Evolutionary conservation across 768 basidiomycete species (phyloP), one percentile per base, ranked within the genome.

Genomic region (Leccinum incarnatum): DNA sequence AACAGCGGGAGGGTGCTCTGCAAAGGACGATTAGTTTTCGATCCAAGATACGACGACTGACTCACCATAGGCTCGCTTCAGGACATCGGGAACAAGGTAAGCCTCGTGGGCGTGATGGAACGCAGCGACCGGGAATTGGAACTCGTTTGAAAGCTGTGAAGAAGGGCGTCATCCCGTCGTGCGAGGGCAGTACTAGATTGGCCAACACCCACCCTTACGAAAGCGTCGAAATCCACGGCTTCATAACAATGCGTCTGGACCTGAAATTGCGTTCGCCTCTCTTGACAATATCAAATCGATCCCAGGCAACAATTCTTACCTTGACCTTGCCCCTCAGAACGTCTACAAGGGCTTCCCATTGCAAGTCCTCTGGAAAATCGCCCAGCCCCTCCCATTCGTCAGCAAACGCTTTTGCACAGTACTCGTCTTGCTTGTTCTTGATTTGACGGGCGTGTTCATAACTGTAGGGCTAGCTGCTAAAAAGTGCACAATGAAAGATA

Each of bases 31-130:
- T 58, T 51, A 57, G 55, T 30, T 14, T 55, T 14, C 3, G 15
- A 47, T 12, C 30, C 27, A 12, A 2, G 7, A 21, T 30, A 12
- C 21, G 5, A 27, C 47, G 19, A 34, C 11, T 17, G 53, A 37
- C 61, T 68, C 49, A 65, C 84, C 89, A 73, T 83, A 93, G 10
- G 85, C 80, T 65, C 80, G 78, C 72, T 91, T 91, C 56, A 93
- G 78, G 1, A 89, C 69, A 25, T 84, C 83, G 2, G 90, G 87
- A n/a, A 92, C 89, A 42, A 93, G 84, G 63, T 88, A 93, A 0
- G 90, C 83, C 64, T 92, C 89, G 45, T 85, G 84, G 1, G 91
- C 89, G 63, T 92, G 90, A 64, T 91, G 90, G 72, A 91, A 83
- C 0, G 87, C 86, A 0, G 89, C 83, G 37, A 91, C 76, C 0